A percentile compares a stretch with the other conserved stretches of the same genome.
phyloP scores from a whole-genome alignment of 2,329 filamentous ascomycete genomes.

The Penicillium sp. region DNA sequence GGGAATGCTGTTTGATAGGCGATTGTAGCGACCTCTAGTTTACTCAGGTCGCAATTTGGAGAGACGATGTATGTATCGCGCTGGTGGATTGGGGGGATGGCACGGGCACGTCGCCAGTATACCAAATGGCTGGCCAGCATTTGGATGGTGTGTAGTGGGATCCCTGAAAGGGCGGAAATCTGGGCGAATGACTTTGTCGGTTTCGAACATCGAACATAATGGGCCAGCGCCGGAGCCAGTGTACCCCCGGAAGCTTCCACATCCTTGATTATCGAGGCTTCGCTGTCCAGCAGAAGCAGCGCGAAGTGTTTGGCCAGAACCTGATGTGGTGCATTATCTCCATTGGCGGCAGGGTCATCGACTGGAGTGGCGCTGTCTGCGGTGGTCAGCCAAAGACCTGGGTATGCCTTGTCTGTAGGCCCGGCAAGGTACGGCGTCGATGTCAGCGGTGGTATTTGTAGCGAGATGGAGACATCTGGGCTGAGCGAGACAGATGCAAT shows the following conservation, averaged over 20 bases:
- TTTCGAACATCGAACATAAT: constrained; percentile 65
- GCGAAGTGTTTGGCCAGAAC: constrained; percentile 82
- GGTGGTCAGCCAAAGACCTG: constrained; percentile 84
- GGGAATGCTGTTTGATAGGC: constrained; percentile 81
- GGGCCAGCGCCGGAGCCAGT: constrained; percentile 75
- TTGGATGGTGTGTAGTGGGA: constrained; percentile 79
- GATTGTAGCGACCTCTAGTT: constrained; percentile 69
- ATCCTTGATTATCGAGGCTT: constrained; percentile 74
- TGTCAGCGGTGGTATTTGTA: constrained; percentile 65
- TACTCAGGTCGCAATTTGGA: constrained; percentile 79
- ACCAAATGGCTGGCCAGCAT: constrained; percentile 91
- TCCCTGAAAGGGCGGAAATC: constrained; percentile 63
- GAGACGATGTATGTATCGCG: constrained; percentile 90
- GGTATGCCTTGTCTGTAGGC: constrained; percentile 69
- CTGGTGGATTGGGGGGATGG: constrained; percentile 87
- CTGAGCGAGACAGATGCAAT: constrained; percentile 84
- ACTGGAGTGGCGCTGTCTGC: constrained; percentile 77
- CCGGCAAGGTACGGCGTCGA: constrained; percentile 75
- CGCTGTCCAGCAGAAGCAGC: constrained; percentile 81
- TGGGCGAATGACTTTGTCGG: constrained; percentile 73
- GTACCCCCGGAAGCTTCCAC: constrained; percentile 73
- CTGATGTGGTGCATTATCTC: constrained; percentile 59
- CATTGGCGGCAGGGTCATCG: constrained; percentile 63
- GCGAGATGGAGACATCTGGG: constrained; percentile 62
- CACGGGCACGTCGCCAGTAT: constrained; percentile 91